Evolutionary conservation across 2,329 filamentous ascomycete genomes (phyloP), one percentile per base, ranked within the genome.

Genomic region (Phialocephala sp.): DNA sequence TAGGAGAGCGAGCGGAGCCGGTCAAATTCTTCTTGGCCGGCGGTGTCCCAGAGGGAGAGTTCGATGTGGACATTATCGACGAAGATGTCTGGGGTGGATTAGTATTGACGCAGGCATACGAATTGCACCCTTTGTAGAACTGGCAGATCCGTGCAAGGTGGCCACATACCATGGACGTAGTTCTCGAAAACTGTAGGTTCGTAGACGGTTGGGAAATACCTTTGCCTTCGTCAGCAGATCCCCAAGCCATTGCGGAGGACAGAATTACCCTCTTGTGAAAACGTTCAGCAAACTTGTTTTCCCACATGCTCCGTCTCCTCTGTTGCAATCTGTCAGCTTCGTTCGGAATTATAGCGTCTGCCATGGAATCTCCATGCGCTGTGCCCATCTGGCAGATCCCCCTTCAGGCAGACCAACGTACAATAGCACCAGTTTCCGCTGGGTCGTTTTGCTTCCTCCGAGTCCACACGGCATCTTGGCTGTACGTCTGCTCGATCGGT

Each of bases 131-230:
- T 22, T 50, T n/a, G n/a, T 24, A n/a, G 27, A 35, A 43, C 18
- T 43, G 41, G 11, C 37, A 15, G 24, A 32, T 39, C 22, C 12
- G 57, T n/a, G 22, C 5, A 36, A 20, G 22, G 4, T 41, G 36
- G 24, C 45, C 58, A 45, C 85, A 77, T 85, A 96, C 92, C 93
- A 79, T 99, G 94, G 69, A 99, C 94, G 80, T 98, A 99, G 81
- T 99, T 99, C 79, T 99, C 94, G 80, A 97, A 97, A 71, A 97
- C 94, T 41, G 94, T 99, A 62, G 95, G 95, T 80, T 98, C 94
- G 82, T 98, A 98, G 76, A 98, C 94, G 65, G 94, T 97, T 60
- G 94, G 94, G 79, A 99, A 99, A 80, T 97, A 97, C 70, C 92
- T 94, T 52, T 41, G 37, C 8, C 24, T 62, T 65, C 69, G 54